These are phyloP conservation scores for Salisapilia sapeloensis DNA, from an alignment of 352 stramenopile genomes.

Conservation along the genomic window DNA sequence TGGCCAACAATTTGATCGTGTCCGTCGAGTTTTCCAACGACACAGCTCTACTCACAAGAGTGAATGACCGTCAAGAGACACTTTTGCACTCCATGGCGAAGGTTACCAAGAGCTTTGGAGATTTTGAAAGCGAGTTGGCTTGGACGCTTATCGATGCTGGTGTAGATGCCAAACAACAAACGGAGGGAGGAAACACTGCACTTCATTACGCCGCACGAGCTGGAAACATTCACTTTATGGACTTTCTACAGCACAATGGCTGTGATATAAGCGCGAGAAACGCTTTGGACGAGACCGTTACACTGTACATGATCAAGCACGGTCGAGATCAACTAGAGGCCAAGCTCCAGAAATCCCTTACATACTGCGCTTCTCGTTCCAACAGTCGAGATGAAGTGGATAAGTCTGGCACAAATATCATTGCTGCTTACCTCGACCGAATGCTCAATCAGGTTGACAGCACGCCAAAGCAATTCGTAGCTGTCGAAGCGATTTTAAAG, in stretches of 20 bases:
- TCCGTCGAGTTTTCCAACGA: constrained; percentile 29
- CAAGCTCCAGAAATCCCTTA: neutral
- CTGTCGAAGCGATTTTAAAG: constrained; percentile 36
- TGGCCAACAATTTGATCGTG: constrained; percentile 49
- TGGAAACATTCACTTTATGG: constrained; percentile 40
- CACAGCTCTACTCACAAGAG: constrained; percentile 12
- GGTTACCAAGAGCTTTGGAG: constrained; percentile 30
- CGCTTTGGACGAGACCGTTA: constrained; percentile 20
- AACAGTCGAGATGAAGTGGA: constrained; percentile 8
- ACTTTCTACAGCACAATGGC: constrained; percentile 52
- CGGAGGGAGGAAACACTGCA: constrained; percentile 19
- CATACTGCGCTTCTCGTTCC: neutral
- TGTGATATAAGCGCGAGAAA: constrained; percentile 23
- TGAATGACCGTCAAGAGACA: constrained; percentile 26
- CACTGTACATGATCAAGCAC: constrained; percentile 32
- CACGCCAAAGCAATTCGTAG: constrained; percentile 13
- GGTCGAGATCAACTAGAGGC: too few relatives aligned
- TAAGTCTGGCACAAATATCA: constrained; percentile 18
- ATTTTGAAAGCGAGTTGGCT: constrained; percentile 31
- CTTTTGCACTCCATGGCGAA: constrained; percentile 46
- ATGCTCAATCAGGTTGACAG: constrained; percentile 15
- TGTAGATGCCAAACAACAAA: constrained; percentile 9
- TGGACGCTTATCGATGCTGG: constrained; percentile 49
- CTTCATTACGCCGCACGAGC: constrained; percentile 39
- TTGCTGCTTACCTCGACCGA: constrained; percentile 33